phyloP scores from a whole-genome alignment of 805 yeast species.

The Komagataella kurtzmanii region DNA sequence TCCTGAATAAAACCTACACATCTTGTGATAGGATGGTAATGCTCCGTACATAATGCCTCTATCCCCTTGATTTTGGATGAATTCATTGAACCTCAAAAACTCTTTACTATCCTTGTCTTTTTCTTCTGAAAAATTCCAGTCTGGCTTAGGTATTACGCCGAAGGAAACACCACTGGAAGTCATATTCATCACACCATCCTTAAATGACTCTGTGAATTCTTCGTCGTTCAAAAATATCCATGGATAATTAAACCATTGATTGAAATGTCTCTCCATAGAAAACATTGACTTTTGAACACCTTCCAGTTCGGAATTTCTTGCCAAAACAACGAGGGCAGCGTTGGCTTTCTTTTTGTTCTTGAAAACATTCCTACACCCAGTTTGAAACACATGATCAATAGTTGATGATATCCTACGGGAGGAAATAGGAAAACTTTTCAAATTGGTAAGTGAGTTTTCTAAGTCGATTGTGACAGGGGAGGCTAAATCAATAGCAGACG shows the following conservation, averaged over 20 bases:
- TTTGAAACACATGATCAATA: constrained; percentile 16
- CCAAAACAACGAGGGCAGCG: constrained; percentile 76
- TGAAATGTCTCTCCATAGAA: constrained; percentile 76
- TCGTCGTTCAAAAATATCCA: constrained; percentile 84
- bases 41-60: constrained; percentile 75
- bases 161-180: constrained; percentile 58
- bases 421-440: constrained; percentile 13
- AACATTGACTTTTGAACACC: constrained; percentile 67
- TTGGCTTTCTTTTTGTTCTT: constrained; percentile 28
- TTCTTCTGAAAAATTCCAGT: constrained; percentile 61
- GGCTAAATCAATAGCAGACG: constrained; percentile 56
- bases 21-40: constrained; percentile 72
- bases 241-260: constrained; percentile 89
- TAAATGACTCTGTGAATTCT: constrained; percentile 56
- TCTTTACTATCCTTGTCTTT: constrained; percentile 15
- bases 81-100: constrained; percentile 32
- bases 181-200: constrained; percentile 29
- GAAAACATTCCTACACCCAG: constrained; percentile 18
- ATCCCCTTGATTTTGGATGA: constrained; percentile 67
- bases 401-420: constrained; percentile 11
- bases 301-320: constrained; percentile 65
- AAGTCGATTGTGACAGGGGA: not conserved
- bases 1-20: constrained; percentile 92
- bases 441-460: not conserved
- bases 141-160: constrained; percentile 42